These are phyloP conservation scores for Neurospora terricola DNA, from an alignment of 495 filamentous ascomycete genomes.

Conservation along the genomic window DNA sequence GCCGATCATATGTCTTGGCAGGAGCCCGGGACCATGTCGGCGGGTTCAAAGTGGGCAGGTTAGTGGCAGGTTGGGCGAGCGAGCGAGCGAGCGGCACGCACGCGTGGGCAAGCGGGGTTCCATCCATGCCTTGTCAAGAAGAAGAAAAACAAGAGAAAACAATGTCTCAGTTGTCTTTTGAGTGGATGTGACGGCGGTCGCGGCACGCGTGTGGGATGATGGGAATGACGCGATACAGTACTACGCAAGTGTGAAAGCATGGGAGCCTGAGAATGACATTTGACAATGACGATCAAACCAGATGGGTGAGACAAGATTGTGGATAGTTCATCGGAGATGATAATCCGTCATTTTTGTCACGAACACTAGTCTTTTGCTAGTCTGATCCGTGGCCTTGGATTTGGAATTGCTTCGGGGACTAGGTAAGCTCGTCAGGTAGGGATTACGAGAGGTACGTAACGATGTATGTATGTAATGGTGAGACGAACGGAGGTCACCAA, in stretches of 20 bases:
- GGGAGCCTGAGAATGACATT: background rate
- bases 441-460: background rate
- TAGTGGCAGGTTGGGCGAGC: background rate
- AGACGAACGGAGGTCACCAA: background rate
- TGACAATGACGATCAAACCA: background rate
- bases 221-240: background rate
- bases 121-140: background rate
- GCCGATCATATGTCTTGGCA: background rate
- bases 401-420: background rate
- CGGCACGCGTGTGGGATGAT: background rate
- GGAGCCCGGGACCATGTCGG: background rate
- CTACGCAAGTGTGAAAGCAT: background rate
- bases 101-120: background rate
- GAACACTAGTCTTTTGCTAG: background rate
- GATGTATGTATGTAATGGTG: background rate
- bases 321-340: background rate
- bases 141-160: background rate
- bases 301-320: background rate
- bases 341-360: background rate
- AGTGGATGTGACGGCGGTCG: background rate
- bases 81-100: background rate
- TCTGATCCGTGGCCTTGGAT: background rate
- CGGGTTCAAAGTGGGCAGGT: background rate
- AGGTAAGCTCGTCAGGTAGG: background rate
- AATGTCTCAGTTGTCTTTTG: background rate